Conservation (phyloP, 1,284 basidiomycete species). For the Cryptococcus floricola region DNA sequence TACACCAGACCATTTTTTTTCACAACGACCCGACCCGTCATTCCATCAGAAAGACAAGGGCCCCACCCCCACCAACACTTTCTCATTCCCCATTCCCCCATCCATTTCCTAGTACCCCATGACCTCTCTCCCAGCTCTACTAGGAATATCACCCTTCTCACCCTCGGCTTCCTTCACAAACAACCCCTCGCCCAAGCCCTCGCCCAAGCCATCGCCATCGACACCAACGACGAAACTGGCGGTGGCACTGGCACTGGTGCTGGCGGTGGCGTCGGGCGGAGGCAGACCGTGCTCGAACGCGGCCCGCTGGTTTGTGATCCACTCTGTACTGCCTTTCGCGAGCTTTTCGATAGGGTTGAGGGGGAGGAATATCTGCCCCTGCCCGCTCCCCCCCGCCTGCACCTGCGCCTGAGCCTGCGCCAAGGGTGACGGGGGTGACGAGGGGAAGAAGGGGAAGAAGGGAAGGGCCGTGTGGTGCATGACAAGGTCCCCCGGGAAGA, state of each 20-base stretch:
- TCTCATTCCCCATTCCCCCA: background rate
- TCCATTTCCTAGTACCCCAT: slow-evolving; percentile 39
- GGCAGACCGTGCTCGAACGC: slow-evolving; percentile 40
- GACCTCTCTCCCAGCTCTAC: slow-evolving; percentile 29
- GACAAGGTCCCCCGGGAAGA: slow-evolving; percentile 41
- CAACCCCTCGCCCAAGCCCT: slow-evolving; percentile 16
- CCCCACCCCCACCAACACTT: background rate
- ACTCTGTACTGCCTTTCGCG: slow-evolving; percentile 14
- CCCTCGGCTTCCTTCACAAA: slow-evolving; percentile 29
- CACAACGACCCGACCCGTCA: background rate
- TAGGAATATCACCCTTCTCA: slow-evolving; percentile 14
- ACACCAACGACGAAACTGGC: background rate
- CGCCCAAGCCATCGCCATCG: too few species aligned
- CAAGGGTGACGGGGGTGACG: too few species aligned
- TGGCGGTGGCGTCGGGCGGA: slow-evolving; percentile 18
- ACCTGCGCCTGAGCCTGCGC: background rate
- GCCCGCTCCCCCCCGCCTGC: slow-evolving; percentile 9
- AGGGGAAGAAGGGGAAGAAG: slow-evolving; percentile 8
- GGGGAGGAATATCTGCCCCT: slow-evolving; percentile 32
- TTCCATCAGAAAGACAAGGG: background rate
- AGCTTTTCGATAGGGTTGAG: slow-evolving; percentile 22
- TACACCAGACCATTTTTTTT: background rate
- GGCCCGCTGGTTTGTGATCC: slow-evolving; percentile 26
- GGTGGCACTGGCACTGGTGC: background rate
- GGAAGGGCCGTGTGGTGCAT: slow-evolving; percentile 30